Base-by-base conservation (phyloP, 2,329 filamentous ascomycete species). In the Aspergillus tamarii region DNA sequence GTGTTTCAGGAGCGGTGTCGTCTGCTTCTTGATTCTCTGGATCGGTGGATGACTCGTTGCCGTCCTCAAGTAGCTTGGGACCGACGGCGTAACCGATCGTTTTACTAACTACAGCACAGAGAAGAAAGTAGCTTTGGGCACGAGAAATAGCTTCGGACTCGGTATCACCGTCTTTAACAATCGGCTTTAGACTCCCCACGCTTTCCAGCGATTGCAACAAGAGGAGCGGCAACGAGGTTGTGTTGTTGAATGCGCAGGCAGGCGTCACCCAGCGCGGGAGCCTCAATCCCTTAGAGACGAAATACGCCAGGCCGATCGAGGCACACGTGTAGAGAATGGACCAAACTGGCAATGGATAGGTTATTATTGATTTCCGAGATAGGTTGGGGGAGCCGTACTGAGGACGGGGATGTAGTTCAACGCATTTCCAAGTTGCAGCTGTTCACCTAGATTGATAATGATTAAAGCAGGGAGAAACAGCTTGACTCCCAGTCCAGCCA, bases 51-150 rank as follows among this genome's bases (percentile, higher is more conserved):
- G 26, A 41, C 39, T 54, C 52, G 34, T 36, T 16, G 30, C 52
- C 30, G 12, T 34, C 75, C 66, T 85, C 84, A 54, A 90, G 81
- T 45, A 90, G 77, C 14, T 83, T 78, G 0, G 88, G 88, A 0
- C 88, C 88, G 3, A 90, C 77, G 0, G 86, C 86, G 72, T 90
- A 91, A 0, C 88, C 90, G 63, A 90, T 75, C 59, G 84, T 86
- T 69, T 88, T 89, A 48, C 83, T 84, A 11, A 90, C 80, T 60
- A 89, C 89, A 4, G 88, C 84, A 66, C 88, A 89, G 63, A 91
- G 84, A 4, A 91, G 76, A 70, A 91, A 89, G 73, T 89, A 91
- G 16, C 85, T 86, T 71, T 89, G 87, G 8, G 87, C 87, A 11
- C 88, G 80, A 59, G 85, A 82, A 14, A 90, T 78, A 0, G 85